These are phyloP conservation scores for Lachancea cidri DNA, from an alignment of 805 yeast species.

Conservation along the genomic window DNA sequence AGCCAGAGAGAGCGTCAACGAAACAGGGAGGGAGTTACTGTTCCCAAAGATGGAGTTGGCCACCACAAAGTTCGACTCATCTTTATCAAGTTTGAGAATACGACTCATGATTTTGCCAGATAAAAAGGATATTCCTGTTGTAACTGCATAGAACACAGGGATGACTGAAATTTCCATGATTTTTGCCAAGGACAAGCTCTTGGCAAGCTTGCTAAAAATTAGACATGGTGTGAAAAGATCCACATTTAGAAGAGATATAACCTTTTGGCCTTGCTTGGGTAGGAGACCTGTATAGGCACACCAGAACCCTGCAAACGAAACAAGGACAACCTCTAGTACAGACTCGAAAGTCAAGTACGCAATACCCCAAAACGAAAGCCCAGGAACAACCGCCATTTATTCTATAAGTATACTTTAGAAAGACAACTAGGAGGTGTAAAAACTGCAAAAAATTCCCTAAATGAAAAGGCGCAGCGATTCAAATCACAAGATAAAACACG, in stretches of 20 bases:
- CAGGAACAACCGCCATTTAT: conserved; percentile 13
- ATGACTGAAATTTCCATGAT: conserved; percentile 76
- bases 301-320: conserved; percentile 80
- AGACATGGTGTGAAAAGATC: conserved; percentile 93
- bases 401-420: neutral
- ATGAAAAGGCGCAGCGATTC: neutral
- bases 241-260: conserved; percentile 73
- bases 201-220: conserved; percentile 77
- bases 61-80: conserved; percentile 85
- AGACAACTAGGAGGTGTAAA: neutral
- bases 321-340: conserved; percentile 80
- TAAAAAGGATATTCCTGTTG: conserved; percentile 68
- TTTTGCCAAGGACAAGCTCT: conserved; percentile 64
- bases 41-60: conserved; percentile 98
- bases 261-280: conserved; percentile 68
- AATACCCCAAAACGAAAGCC: conserved; percentile 31
- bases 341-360: conserved; percentile 81
- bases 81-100: conserved; percentile 53
- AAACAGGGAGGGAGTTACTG: conserved; percentile 91
- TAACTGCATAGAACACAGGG: conserved; percentile 76
- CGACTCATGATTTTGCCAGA: conserved; percentile 56
- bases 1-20: conserved; percentile 74
- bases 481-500: neutral
- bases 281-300: conserved; percentile 73
- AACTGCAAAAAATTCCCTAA: neutral